phyloP scores from a whole-genome alignment of 1,284 basidiomycete species.

The Sporisorium graminicola region DNA sequence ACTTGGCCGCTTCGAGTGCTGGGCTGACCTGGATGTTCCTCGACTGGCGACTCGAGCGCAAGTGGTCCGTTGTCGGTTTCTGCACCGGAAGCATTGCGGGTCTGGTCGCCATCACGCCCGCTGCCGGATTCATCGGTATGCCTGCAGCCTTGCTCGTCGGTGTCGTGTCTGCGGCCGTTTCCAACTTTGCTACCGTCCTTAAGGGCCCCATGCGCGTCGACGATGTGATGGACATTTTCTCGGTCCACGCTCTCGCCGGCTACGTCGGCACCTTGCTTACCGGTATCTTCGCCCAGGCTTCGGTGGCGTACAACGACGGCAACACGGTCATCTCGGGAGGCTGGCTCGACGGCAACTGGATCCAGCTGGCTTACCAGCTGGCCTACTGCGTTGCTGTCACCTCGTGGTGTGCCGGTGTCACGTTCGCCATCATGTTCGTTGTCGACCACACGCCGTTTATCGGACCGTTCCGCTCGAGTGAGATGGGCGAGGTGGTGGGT shows the following conservation, averaged over 20 bases:
- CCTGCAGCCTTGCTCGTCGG: slow-evolving; percentile 80
- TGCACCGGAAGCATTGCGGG: slow-evolving; percentile 71
- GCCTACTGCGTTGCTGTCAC: slow-evolving; percentile 80
- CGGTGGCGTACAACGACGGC: slow-evolving; percentile 81
- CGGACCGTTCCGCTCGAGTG: slow-evolving; percentile 79
- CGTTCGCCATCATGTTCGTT: slow-evolving; percentile 74
- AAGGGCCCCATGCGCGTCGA: slow-evolving; percentile 76
- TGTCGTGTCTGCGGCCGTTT: slow-evolving; percentile 79
- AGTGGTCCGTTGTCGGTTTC: slow-evolving; percentile 75
- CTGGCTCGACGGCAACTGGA: slow-evolving; percentile 79
- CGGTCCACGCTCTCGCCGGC: slow-evolving; percentile 63
- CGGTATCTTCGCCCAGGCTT: slow-evolving; percentile 80
- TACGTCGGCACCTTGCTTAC: slow-evolving; percentile 66
- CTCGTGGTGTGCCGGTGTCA: slow-evolving; percentile 74
- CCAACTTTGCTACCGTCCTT: slow-evolving; percentile 89
- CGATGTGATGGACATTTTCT: slow-evolving; percentile 76
- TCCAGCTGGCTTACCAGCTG: slow-evolving; percentile 84
- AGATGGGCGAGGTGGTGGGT: slow-evolving; percentile 84
- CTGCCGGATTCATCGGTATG: slow-evolving; percentile 74
- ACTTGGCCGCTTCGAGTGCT: slow-evolving; percentile 78
- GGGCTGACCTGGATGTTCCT: slow-evolving; percentile 90
- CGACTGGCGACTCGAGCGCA: slow-evolving; percentile 84
- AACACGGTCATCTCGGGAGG: slow-evolving; percentile 76
- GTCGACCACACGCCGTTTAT: slow-evolving; percentile 81
- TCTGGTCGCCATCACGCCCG: slow-evolving; percentile 70